Percentiles rank a stretch among this genome's conserved stretches.
These are phyloP conservation scores for Trichoderma asperelloides DNA, from an alignment of 495 filamentous ascomycete species.

Conservation along the genomic window DNA sequence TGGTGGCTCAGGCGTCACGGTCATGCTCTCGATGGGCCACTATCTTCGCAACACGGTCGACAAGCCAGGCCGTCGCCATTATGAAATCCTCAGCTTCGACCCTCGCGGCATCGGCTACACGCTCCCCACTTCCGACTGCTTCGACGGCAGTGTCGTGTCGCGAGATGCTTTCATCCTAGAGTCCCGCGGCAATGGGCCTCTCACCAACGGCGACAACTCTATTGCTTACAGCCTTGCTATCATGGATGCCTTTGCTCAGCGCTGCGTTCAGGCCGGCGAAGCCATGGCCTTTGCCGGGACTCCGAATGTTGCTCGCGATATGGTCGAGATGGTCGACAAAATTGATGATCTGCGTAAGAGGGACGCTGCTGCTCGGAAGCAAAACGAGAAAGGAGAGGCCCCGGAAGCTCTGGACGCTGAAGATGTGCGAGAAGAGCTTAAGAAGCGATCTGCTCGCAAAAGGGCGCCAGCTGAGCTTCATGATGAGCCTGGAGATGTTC, in stretches of 20 bases:
- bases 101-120: constrained; percentile 34
- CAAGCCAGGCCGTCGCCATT: constrained; percentile 18
- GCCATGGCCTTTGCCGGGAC: constrained; percentile 18
- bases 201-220: constrained; percentile 11
- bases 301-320: constrained; percentile 28
- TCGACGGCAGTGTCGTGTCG: constrained; percentile 14
- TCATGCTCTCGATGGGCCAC: constrained; percentile 16
- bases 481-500: constrained; percentile 10
- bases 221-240: neutral
- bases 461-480: neutral
- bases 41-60: constrained; percentile 27
- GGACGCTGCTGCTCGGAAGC: neutral
- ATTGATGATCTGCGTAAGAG: constrained; percentile 21
- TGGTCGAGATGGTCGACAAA: constrained; percentile 33
- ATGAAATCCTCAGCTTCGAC: constrained; percentile 35
- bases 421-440: constrained; percentile 2
- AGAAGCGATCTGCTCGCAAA: neutral
- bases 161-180: constrained; percentile 12
- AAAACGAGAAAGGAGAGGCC: neutral
- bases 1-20: constrained; percentile 29
- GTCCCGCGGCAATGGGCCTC: constrained; percentile 14
- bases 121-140: constrained; percentile 32
- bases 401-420: neutral
- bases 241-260: neutral
- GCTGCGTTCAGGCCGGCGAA: constrained; percentile 4